Evolutionary conservation across 2,329 filamentous ascomycete species (phyloP).

Genomic region (Hypomyces perniciosus): DNA sequence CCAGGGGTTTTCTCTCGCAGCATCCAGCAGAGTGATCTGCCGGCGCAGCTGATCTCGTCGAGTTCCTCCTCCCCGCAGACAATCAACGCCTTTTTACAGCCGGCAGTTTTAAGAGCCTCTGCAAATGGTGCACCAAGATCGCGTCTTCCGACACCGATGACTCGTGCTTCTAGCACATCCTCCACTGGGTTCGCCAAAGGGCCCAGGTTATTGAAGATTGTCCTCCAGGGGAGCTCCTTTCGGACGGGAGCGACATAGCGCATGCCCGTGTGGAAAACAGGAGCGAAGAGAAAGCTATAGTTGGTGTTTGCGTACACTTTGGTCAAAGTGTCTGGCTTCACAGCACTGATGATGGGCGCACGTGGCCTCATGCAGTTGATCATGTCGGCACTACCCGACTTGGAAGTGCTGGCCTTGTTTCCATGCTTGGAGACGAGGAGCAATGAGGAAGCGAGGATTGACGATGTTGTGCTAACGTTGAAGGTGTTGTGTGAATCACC

Average conservation of each 20-base stretch:
- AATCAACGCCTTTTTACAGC: slow-evolving; percentile 76
- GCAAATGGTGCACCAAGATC: slow-evolving; percentile 86
- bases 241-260: slow-evolving; percentile 79
- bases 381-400: slow-evolving; percentile 91
- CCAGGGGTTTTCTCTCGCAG: slow-evolving; percentile 46
- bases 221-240: slow-evolving; percentile 84
- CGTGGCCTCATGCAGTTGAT: slow-evolving; percentile 68
- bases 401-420: slow-evolving; percentile 90
- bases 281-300: slow-evolving; percentile 93
- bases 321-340: slow-evolving; percentile 65
- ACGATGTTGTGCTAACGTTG: slow-evolving; percentile 94
- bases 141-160: slow-evolving; percentile 86
- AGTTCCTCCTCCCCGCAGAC: slow-evolving; percentile 93
- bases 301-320: slow-evolving; percentile 73
- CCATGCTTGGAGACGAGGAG: slow-evolving; percentile 91
- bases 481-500: slow-evolving; percentile 97
- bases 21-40: slow-evolving; percentile 83
- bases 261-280: slow-evolving; percentile 95
- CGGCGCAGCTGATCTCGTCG: slow-evolving; percentile 91
- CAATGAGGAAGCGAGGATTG: slow-evolving; percentile 81
- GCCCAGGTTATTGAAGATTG: slow-evolving; percentile 95
- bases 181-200: slow-evolving; percentile 89
- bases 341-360: slow-evolving; percentile 66
- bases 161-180: slow-evolving; percentile 74
- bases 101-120: slow-evolving; percentile 70